Conservation (phyloP, 768 basidiomycete species). For the Coprinellus aureogranulatus region DNA sequence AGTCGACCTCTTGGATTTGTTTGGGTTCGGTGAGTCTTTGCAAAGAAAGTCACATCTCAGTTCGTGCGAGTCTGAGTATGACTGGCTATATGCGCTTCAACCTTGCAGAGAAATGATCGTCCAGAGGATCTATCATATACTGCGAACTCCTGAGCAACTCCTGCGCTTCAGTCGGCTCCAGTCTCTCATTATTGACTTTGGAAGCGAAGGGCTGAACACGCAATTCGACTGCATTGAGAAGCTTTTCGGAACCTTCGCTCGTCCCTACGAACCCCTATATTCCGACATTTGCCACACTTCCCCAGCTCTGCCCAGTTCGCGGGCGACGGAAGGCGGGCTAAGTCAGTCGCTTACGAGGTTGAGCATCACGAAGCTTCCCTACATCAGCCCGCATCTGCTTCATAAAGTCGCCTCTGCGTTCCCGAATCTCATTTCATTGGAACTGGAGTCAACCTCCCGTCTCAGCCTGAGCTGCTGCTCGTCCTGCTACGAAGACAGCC, state of each 20-base stretch:
- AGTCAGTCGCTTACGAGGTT: slow-evolving; percentile 42
- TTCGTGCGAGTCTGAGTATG: not conserved
- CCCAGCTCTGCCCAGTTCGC: not conserved
- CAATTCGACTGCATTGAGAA: slow-evolving; percentile 1
- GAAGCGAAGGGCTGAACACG: slow-evolving; percentile 7
- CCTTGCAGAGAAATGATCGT: not conserved
- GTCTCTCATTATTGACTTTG: slow-evolving; percentile 1
- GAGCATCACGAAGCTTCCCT: slow-evolving; percentile 52
- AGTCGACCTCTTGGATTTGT: not conserved
- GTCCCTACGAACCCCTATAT: no score
- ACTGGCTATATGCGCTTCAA: not conserved
- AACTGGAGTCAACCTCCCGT: slow-evolving; percentile 59
- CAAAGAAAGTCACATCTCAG: no score
- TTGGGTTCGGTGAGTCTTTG: not conserved
- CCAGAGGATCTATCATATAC: not conserved
- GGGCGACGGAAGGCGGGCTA: not conserved
- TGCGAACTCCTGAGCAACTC: not conserved
- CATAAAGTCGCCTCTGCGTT: slow-evolving; percentile 44
- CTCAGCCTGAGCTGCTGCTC: slow-evolving; percentile 60
- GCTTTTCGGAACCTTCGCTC: not conserved
- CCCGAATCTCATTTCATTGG: slow-evolving; percentile 44
- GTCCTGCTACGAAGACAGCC: slow-evolving; percentile 62
- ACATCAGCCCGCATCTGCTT: slow-evolving; percentile 52
- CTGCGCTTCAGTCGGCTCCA: not conserved
- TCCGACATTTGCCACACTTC: no score